phyloP scores from a whole-genome alignment of 306 rosid genomes.

The Mimosa pudica region DNA sequence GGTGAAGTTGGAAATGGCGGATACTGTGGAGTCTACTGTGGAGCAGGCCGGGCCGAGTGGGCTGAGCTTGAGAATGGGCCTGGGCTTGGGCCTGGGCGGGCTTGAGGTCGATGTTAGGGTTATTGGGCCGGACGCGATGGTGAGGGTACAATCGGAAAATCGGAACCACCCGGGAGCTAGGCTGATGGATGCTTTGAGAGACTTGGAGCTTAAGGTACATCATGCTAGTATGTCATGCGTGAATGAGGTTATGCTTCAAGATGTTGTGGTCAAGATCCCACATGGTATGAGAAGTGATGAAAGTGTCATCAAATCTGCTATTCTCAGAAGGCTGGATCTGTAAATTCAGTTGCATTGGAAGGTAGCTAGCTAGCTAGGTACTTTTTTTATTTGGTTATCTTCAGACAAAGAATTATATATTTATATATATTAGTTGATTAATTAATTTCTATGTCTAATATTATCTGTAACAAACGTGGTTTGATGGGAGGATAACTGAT shows the following conservation, averaged over 20 bases:
- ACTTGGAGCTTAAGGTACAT: slow-evolving; percentile 67
- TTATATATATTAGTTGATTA: not conserved
- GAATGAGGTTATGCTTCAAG: slow-evolving; percentile 80
- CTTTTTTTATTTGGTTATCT: not conserved
- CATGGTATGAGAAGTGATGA: slow-evolving; percentile 46
- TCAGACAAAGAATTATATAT: not conserved
- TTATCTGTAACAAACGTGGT: not conserved
- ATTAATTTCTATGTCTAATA: not conserved
- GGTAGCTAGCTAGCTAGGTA: not conserved
- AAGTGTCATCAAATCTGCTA: slow-evolving; percentile 48
- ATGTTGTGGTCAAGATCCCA: slow-evolving; percentile 66
- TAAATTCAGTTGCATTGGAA: not conserved
- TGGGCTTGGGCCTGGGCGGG: not conserved
- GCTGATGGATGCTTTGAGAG: slow-evolving; percentile 63
- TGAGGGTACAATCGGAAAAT: slow-evolving; percentile 71
- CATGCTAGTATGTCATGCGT: slow-evolving; percentile 77
- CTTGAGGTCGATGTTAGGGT: slow-evolving; percentile 69
- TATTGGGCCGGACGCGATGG: slow-evolving; percentile 69
- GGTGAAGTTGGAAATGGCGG: slow-evolving; percentile 48
- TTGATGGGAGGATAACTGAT: not conserved
- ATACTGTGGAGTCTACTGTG: slow-evolving; percentile 58
- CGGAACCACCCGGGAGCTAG: slow-evolving; percentile 68
- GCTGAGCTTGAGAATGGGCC: not conserved
- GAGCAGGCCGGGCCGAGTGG: slow-evolving; percentile 42
- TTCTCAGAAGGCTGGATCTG: slow-evolving; percentile 51